Conservation (phyloP, 176 grass and related monocot species). For the Cenchrus americanus region DNA sequence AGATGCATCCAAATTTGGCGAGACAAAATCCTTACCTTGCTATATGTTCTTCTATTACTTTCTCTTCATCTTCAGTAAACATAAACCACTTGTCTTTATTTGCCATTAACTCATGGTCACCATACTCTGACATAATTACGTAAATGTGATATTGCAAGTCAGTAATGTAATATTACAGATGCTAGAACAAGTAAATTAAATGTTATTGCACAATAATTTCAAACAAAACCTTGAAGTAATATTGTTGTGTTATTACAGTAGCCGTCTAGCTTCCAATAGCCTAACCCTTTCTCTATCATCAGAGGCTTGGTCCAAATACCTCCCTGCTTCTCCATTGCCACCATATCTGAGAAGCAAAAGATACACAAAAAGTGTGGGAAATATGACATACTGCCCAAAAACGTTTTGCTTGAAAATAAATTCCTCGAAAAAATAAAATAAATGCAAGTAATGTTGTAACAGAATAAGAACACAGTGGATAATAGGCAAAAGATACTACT, state of each 20-base stretch:
- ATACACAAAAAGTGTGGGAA: constrained; percentile 10
- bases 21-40: constrained; percentile 33
- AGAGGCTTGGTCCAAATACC: constrained; percentile 58
- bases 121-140: constrained; percentile 38
- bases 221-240: constrained; percentile 51
- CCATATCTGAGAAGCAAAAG: constrained; percentile 28
- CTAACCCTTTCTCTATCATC: constrained; percentile 36
- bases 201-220: constrained; percentile 6
- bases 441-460: not conserved
- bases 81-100: constrained; percentile 55
- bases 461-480: not conserved
- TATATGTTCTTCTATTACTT: constrained; percentile 42
- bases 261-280: constrained; percentile 53
- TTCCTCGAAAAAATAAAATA: not conserved
- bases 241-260: constrained; percentile 40
- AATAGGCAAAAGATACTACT: not conserved
- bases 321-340: constrained; percentile 49
- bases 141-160: constrained; percentile 31
- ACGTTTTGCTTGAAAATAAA: not conserved
- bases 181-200: constrained; percentile 10
- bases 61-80: constrained; percentile 52
- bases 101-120: constrained; percentile 10
- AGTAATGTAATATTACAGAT: constrained; percentile 24
- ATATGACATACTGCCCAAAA: not conserved
- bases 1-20: constrained; percentile 5